These are phyloP conservation scores for Rhizophora mangle DNA, from an alignment of 345 rosid species.

Conservation along the genomic window DNA sequence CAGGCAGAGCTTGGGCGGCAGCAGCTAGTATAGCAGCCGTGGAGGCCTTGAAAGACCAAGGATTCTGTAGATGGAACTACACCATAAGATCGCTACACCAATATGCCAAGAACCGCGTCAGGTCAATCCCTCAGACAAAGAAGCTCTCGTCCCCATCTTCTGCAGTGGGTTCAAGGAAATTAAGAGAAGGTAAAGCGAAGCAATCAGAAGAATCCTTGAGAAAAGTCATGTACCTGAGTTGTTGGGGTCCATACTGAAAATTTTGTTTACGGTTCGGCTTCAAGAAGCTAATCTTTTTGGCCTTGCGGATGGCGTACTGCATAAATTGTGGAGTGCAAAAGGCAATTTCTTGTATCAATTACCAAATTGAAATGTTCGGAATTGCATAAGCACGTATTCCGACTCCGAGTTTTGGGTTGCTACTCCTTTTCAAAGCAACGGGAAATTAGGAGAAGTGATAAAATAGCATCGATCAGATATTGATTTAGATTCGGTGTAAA, in stretches of 20 bases:
- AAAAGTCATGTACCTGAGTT: conserved; percentile 22
- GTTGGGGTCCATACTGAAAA: conserved; percentile 19
- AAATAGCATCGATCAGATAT: too few relatives aligned
- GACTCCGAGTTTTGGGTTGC: too few relatives aligned
- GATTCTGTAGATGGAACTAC: conserved; percentile 44
- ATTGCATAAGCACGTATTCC: too few relatives aligned
- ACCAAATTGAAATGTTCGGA: too few relatives aligned
- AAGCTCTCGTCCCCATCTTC: conserved; percentile 17
- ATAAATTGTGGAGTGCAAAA: neutral
- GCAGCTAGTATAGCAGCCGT: conserved; percentile 39
- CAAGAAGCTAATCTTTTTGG: neutral
- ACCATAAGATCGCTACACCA: conserved; percentile 21
- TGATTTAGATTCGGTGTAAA: too few relatives aligned
- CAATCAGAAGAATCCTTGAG: conserved; percentile 21
- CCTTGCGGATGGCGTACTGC: neutral
- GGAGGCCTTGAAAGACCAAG: conserved; percentile 44
- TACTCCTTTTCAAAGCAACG: too few relatives aligned
- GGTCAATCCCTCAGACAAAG: conserved; percentile 11
- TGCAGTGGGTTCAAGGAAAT: conserved; percentile 5
- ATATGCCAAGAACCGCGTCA: conserved; percentile 20
- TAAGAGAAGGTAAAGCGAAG: conserved; percentile 11
- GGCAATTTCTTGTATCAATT: too few relatives aligned
- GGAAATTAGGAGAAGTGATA: too few relatives aligned
- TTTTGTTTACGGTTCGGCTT: neutral
- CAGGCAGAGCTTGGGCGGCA: conserved; percentile 37